phyloP scores from a whole-genome alignment of 2,329 filamentous ascomycete species.

The Sclerotinia minor region DNA sequence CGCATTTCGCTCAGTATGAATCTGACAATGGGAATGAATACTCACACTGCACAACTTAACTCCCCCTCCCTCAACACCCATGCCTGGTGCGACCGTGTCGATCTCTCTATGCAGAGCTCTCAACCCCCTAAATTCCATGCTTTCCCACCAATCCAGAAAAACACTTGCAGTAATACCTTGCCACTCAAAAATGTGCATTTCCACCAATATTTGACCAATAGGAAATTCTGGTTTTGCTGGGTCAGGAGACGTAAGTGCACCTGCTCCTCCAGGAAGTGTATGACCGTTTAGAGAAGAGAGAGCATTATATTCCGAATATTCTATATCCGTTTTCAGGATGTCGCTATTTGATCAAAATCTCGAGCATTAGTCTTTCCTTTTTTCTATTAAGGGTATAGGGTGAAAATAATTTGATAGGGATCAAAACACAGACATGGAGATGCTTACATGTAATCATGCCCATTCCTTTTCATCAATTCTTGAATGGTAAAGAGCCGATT shows the following conservation, averaged over 20 bases:
- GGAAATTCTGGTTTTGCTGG: conserved; percentile 32
- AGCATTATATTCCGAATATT: conserved; percentile 43
- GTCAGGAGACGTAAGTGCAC: conserved; percentile 9
- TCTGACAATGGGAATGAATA: not conserved
- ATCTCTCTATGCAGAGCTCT: conserved; percentile 37
- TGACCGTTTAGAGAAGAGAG: conserved; percentile 35
- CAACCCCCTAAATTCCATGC: conserved; percentile 38
- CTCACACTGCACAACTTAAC: conserved; percentile 33
- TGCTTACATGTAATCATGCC: conserved; percentile 42
- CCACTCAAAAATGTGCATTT: conserved; percentile 34
- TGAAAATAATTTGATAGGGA: not conserved
- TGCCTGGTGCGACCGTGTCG: conserved; percentile 35
- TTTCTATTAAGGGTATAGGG: not conserved
- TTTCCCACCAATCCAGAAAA: conserved; percentile 40
- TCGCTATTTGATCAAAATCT: conserved; percentile 36
- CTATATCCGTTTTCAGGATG: conserved; percentile 46
- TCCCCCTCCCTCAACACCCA: conserved; percentile 30
- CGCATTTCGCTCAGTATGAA: not conserved
- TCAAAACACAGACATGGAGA: not conserved
- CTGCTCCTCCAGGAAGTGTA: conserved; percentile 17
- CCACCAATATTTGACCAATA: conserved; percentile 36
- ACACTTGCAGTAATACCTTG: conserved; percentile 30
- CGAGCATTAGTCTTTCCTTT: not conserved
- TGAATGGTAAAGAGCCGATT: conserved; percentile 41
- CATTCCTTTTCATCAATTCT: conserved; percentile 45